These are phyloP conservation scores for Apiotrichum laibachii DNA, from an alignment of 1,284 basidiomycete genomes.

Conservation along the genomic window DNA sequence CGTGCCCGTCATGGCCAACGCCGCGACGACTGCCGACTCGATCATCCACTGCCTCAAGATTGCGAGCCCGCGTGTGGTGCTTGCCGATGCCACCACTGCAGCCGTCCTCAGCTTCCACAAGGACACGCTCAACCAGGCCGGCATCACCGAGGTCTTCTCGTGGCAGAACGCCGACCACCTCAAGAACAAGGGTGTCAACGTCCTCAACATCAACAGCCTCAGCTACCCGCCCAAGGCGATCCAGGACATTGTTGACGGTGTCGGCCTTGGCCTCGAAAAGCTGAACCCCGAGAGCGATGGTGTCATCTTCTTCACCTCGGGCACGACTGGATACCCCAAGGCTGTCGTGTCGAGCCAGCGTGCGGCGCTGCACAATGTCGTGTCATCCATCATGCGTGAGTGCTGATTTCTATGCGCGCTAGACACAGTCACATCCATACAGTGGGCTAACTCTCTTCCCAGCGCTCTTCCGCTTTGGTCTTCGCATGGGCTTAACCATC, in stretches of 20 bases:
- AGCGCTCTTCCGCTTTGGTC: slow-evolving; percentile 34
- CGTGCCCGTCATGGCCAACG: slow-evolving; percentile 39
- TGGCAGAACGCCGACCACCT: slow-evolving; percentile 15
- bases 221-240: neutral
- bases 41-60: slow-evolving; percentile 31
- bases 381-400: slow-evolving; percentile 35
- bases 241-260: neutral
- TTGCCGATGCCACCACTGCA: slow-evolving; percentile 32
- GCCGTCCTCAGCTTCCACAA: slow-evolving; percentile 3
- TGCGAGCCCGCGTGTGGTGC: slow-evolving; percentile 29
- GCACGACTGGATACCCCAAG: neutral
- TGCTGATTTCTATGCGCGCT: no score
- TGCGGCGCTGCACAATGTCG: slow-evolving; percentile 40
- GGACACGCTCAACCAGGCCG: neutral
- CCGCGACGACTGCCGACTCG: slow-evolving; percentile 24
- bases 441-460: neutral
- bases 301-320: slow-evolving; percentile 34
- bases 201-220: slow-evolving; percentile 5
- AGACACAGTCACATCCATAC: no score
- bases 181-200: slow-evolving; percentile 6
- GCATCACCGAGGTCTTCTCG: slow-evolving; percentile 7
- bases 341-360: slow-evolving; percentile 42
- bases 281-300: slow-evolving; percentile 39
- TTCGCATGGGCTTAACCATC: slow-evolving; percentile 31
- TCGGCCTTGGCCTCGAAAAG: slow-evolving; percentile 17